A percentile compares a stretch with the other conserved stretches of the same genome.
These are phyloP conservation scores for Colletotrichum tabaci DNA, from an alignment of 2,329 filamentous ascomycete species.

Conservation along the genomic window DNA sequence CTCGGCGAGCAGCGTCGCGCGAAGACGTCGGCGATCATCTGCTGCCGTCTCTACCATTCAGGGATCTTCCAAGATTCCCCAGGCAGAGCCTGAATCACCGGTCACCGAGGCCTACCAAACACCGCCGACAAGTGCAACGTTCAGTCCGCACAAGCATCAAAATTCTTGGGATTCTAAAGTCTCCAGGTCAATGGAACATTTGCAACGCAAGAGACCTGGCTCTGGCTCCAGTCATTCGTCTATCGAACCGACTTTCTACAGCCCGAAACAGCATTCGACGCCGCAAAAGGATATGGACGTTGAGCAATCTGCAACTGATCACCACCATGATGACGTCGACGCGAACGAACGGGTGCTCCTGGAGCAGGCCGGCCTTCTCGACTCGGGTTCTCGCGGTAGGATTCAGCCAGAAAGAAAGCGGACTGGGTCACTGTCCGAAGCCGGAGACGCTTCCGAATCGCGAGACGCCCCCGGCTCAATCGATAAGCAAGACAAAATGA, in stretches of 20 bases:
- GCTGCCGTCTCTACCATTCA: conserved; percentile 35
- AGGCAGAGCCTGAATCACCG: conserved; percentile 55
- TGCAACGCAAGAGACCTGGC: conserved; percentile 48
- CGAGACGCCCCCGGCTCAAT: conserved; percentile 47
- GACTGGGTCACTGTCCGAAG: conserved; percentile 56
- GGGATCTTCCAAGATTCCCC: conserved; percentile 37
- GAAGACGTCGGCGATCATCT: conserved; percentile 37
- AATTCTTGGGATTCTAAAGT: conserved; percentile 58
- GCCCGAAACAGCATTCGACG: conserved; percentile 42
- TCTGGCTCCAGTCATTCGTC: conserved; percentile 58
- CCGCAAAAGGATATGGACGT: conserved; percentile 17
- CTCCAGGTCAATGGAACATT: conserved; percentile 42
- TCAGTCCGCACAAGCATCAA: conserved; percentile 54
- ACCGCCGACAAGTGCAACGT: conserved; percentile 60
- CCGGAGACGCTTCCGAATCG: conserved; percentile 58
- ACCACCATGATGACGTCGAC: conserved; percentile 67
- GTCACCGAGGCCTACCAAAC: conserved; percentile 65
- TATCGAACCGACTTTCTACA: conserved; percentile 31
- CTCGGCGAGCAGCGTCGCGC: conserved; percentile 22
- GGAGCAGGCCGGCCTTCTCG: conserved; percentile 76
- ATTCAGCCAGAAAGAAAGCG: conserved; percentile 56
- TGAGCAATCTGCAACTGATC: conserved; percentile 43
- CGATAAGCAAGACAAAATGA: conserved; percentile 72
- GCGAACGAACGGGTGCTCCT: conserved; percentile 78
- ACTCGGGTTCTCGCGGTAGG: conserved; percentile 58